phyloP scores from a whole-genome alignment of 2,329 filamentous ascomycete genomes.

The Trichoderma cornu-damae region DNA sequence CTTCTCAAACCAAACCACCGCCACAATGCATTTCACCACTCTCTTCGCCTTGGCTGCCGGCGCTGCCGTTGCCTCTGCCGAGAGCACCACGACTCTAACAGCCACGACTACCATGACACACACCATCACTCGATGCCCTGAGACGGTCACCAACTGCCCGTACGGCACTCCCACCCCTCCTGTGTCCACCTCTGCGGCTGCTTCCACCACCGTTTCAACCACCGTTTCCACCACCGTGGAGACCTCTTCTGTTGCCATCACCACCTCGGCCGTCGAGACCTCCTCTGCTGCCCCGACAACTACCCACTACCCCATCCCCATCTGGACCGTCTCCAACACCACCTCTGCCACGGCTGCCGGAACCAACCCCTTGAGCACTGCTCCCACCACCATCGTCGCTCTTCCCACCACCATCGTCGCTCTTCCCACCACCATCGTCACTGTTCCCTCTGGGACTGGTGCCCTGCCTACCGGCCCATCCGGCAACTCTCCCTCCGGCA shows the following conservation, averaged over 20 bases:
- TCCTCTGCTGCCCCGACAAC: conserved; percentile 22
- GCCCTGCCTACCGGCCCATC: conserved; percentile 20
- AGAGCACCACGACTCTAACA: conserved; percentile 39
- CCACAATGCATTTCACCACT: conserved; percentile 45
- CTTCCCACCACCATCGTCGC: conserved; percentile 19
- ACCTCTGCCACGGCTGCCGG: conserved; percentile 25
- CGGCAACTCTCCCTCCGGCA: conserved; percentile 21
- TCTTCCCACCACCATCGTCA: conserved; percentile 23
- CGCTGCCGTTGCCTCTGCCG: conserved; percentile 30
- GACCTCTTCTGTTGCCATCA: conserved; percentile 30
- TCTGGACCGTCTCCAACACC: conserved; percentile 34
- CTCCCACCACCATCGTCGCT: conserved; percentile 25
- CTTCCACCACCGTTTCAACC: conserved; percentile 2
- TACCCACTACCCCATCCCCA: conserved; percentile 21
- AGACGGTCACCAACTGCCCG: conserved; percentile 42
- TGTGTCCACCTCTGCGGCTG: conserved; percentile 19
- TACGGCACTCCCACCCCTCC: conserved; percentile 26
- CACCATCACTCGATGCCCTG: conserved; percentile 46
- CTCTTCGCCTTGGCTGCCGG: conserved; percentile 38
- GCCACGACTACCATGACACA: conserved; percentile 41
- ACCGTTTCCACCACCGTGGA: not conserved
- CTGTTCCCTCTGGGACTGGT: conserved; percentile 21
- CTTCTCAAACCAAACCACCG: not conserved
- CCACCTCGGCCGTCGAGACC: conserved; percentile 22
- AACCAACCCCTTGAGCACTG: conserved; percentile 22